Evolutionary conservation across 768 basidiomycete genomes (phyloP).

Genomic region (Saitozyma sp.): DNA sequence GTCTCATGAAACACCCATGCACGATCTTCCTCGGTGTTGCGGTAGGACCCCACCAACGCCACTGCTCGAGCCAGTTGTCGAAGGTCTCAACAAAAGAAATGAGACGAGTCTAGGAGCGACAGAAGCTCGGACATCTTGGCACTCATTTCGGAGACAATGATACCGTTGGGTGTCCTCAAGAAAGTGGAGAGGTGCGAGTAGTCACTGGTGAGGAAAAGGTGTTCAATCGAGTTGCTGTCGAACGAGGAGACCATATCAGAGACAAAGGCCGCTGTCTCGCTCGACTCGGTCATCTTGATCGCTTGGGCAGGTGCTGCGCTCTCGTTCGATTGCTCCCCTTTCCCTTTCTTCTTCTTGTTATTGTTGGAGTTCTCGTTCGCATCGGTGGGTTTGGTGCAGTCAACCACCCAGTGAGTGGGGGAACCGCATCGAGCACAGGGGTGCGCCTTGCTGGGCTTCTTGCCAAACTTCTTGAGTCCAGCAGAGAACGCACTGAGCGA

Average conservation of each 20-base stretch:
- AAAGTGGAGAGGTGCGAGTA: too few relatives aligned
- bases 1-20: too few relatives aligned
- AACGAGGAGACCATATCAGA: conserved; percentile 3
- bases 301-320: background rate
- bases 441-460: conserved; percentile 12
- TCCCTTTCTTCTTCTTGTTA: background rate
- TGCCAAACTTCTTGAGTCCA: conserved; percentile 5
- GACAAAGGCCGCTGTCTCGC: background rate
- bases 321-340: background rate
- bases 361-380: background rate
- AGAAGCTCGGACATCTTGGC: background rate
- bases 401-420: conserved; percentile 8
- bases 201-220: too few relatives aligned
- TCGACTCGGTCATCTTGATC: background rate
- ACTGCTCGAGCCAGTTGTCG: too few relatives aligned
- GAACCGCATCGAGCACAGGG: conserved; percentile 12
- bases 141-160: conserved; percentile 1
- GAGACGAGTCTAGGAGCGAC: too few relatives aligned
- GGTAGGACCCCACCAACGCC: too few relatives aligned
- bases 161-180: conserved; percentile 1
- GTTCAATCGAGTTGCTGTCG: conserved; percentile 4
- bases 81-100: too few relatives aligned
- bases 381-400: conserved; percentile 2
- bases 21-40: too few relatives aligned
- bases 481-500: conserved; percentile 6